Conservation (phyloP, 345 rosid genomes). For the Moricandia arvensis region DNA sequence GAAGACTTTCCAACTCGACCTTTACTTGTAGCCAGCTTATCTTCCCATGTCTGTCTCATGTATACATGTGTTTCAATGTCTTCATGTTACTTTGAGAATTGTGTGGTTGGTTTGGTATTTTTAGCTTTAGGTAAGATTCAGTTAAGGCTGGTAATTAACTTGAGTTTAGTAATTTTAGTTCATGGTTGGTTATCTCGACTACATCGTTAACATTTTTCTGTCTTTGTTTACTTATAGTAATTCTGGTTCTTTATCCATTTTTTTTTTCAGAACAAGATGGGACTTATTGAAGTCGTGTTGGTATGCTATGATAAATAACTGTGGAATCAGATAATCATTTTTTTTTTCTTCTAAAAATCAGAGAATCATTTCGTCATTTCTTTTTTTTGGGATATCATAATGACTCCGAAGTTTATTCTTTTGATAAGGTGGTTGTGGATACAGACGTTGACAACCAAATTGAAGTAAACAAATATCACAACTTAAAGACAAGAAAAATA, state of each 20-base stretch:
- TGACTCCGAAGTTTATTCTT: neutral
- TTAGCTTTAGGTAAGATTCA: neutral
- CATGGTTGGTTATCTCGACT: neutral
- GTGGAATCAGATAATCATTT: too few relatives aligned
- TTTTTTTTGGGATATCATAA: neutral
- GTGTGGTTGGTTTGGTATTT: neutral
- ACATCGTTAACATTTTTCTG: neutral
- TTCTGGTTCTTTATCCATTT: neutral
- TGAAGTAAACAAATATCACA: neutral
- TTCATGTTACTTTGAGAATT: neutral
- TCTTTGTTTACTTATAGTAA: neutral
- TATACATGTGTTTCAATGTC: too few relatives aligned
- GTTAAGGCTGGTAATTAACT: neutral
- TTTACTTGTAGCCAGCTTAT: slow-evolving; percentile 38
- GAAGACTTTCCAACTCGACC: slow-evolving; percentile 97
- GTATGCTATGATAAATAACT: neutral
- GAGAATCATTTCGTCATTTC: neutral
- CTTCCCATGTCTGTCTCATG: too few relatives aligned
- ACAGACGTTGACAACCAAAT: neutral
- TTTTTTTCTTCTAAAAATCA: too few relatives aligned
- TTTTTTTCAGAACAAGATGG: neutral
- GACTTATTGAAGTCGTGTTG: neutral
- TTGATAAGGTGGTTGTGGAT: neutral
- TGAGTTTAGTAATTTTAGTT: neutral
- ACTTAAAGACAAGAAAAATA: neutral